A percentile compares a stretch with the other conserved stretches of the same genome.
These are phyloP conservation scores for Schizosaccharomyces octosporus DNA, from an alignment of 805 yeast species.

Conservation along the genomic window DNA sequence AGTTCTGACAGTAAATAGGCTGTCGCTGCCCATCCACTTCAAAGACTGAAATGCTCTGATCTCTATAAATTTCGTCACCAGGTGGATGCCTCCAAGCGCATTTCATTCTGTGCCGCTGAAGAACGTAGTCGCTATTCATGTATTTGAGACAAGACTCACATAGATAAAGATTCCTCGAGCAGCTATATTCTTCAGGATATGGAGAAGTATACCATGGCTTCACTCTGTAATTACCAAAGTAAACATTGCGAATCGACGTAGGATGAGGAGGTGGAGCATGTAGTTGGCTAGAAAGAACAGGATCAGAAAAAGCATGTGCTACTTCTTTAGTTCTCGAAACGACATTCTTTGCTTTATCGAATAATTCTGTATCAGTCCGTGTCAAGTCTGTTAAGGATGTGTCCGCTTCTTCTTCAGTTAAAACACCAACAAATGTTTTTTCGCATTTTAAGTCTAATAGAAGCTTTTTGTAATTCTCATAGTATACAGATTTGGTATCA, in stretches of 20 bases:
- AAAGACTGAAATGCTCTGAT: conserved; percentile 45
- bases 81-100: conserved; percentile 61
- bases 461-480: background rate
- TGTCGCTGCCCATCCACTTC: conserved; percentile 82
- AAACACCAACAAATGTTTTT: conserved; percentile 7
- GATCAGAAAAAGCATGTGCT: background rate
- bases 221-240: conserved; percentile 47
- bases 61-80: conserved; percentile 73
- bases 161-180: conserved; percentile 35
- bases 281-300: background rate
- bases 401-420: conserved; percentile 12
- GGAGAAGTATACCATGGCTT: conserved; percentile 87
- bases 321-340: background rate
- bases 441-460: background rate
- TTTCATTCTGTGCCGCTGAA: conserved; percentile 48
- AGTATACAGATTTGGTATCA: background rate
- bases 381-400: conserved; percentile 16
- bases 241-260: conserved; percentile 29
- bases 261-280: background rate
- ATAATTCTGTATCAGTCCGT: conserved; percentile 11
- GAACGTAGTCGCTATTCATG: conserved; percentile 40
- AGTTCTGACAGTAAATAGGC: conserved; percentile 58
- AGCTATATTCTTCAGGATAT: conserved; percentile 65
- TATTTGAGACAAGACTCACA: conserved; percentile 74
- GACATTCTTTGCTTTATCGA: conserved; percentile 3